Evolutionary conservation across 2,329 filamentous ascomycete genomes (phyloP), one percentile per base, ranked within the genome.

Genomic region (Neobulgaria alba): DNA sequence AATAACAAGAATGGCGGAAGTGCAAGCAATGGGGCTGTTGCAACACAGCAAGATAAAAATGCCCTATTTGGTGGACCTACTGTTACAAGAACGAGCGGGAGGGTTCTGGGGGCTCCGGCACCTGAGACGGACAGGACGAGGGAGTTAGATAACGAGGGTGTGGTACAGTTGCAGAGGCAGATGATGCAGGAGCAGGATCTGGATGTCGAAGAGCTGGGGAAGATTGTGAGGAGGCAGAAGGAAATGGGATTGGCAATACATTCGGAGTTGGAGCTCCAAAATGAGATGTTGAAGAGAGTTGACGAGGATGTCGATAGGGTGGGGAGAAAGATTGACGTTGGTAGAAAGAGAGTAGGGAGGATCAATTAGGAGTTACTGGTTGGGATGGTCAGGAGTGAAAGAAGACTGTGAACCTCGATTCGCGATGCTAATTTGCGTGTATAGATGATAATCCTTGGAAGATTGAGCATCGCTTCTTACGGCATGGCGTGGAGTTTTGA

Each of bases 201-300:
- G 52, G 80, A 85, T 52, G 73, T 92, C 2, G 72, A 82, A 14
- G 69, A 77, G 51, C 64, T 92, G 41, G 71, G 75, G 2, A 77
- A 75, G 49, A 79, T 86, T 35, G 79, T 90, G 34, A 67, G 78
- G 35, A 67, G 82, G 43, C 82, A 90, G 66, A 80, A 75, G 56
- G 80, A 88, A 62, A 85, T 90, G 74, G 85, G 85, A 0, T 66
- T 85, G 34, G 72, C 78, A 42, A 89, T 92, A 55, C 74, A 85
- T 48, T 73, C 79, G 36, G 85, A 90, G 65, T 70, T 89, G 41
- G 73, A 78, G 39, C 63, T 75, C 50, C 84, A 90, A 65, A 82
- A 77, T 40, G 72, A 77, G 59, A 75, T 87, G 73, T 66, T 92
- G 20, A 72, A 76, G 10, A 61, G 76, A 50, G 58, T 88, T 46